Base-by-base conservation (phyloP, 495 filamentous ascomycete species). In the Neurospora tetraspora region DNA sequence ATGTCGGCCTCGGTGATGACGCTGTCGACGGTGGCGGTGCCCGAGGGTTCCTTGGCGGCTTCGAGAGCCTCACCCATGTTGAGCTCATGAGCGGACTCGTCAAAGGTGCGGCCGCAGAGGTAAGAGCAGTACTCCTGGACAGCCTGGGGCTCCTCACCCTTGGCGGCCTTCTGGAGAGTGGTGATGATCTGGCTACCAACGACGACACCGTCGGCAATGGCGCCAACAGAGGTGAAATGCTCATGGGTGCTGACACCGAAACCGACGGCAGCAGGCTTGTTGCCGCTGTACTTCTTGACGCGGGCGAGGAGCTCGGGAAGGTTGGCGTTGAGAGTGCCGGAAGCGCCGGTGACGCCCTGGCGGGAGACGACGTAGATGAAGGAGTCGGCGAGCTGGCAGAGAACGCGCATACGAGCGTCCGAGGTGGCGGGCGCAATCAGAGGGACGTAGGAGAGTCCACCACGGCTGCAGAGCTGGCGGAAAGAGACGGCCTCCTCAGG, bases 361-460 rank as follows among this genome's bases (percentile, higher is more conserved):
- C 95, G 88, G 3, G 96, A 98, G 27, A 98, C 96, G 72, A 99
- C 96, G 80, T 99, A 99, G 82, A 99, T 96, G 85, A 99, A 99
- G 10, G 94, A 97, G 82, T 98, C 95, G 76, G 96, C 96, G 69
- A 99, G 96, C 82, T 92, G 90, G 88, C 96, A 99, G 31, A 99
- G 89, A 5, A 97, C 84, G 82, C 94, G 94, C 93, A 98, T 95
- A 71, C 96, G 93, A 65, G 88, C 81, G 71, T 96, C 92, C n/a
- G 94, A 95, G 2, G 96, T 98, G 3, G 95, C 89, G 27, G 96
- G 96, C 16, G 96, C 95, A 78, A 99, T 97, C 10, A 99, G 87
- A 4, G 96, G 96, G 14, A 99, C 90, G 80, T 98, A 99, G 3
- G 94, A 97, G 38, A 99, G 86, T 11, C 93, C 90, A 77, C 86